These are phyloP conservation scores for Ballota nigra DNA, from an alignment of 257 asterid species.

Conservation along the genomic window DNA sequence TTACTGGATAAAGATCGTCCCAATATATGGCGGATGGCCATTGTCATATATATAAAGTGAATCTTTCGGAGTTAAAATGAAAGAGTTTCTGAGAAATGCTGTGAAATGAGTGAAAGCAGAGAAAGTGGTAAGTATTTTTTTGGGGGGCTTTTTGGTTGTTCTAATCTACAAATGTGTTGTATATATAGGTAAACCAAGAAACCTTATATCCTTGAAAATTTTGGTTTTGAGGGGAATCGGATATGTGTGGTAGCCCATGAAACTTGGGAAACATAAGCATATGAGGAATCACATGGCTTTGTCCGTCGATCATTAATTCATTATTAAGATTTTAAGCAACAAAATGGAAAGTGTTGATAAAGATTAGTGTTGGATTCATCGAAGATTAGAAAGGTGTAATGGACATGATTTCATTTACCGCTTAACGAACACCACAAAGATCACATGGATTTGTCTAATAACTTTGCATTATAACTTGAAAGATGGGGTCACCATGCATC, in stretches of 20 bases:
- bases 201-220: neutral
- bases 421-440: too few species aligned
- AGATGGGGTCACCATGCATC: too few species aligned
- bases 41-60: neutral
- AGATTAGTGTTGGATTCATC: too few species aligned
- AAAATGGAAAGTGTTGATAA: too few species aligned
- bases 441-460: too few species aligned
- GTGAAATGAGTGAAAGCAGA: neutral
- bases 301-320: too few species aligned
- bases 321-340: too few species aligned
- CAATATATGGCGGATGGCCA: constrained; percentile 30
- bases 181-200: constrained; percentile 16
- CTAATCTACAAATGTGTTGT: neutral
- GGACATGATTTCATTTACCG: too few species aligned
- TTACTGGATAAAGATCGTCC: constrained; percentile 21
- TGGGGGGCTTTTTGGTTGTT: too few species aligned
- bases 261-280: constrained; percentile 12
- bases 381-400: too few species aligned
- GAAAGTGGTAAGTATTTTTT: neutral
- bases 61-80: neutral
- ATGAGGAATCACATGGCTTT: constrained; percentile 25
- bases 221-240: neutral
- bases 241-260: constrained; percentile 13
- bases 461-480: too few species aligned
- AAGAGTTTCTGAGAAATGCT: neutral